Evolutionary conservation across 1,284 basidiomycete species (phyloP), one percentile per base, ranked within the genome.

Genomic region (Puccinia hordei): DNA sequence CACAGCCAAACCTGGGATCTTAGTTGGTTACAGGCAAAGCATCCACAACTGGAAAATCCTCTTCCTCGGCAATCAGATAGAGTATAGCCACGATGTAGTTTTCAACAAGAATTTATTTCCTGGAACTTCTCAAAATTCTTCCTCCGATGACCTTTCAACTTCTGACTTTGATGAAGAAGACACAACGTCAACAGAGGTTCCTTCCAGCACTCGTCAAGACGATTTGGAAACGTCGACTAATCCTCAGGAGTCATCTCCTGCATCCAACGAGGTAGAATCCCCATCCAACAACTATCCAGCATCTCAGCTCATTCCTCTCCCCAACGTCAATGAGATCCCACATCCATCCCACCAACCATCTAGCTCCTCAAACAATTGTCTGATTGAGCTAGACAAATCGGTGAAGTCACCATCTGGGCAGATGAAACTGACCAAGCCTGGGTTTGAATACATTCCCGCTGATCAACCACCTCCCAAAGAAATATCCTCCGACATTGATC

Each of bases 401-500:
- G n/a, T 41, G 44, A 30, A n/a, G 17, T 49, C n/a, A 61, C 24
- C 24, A 61, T n/a, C 12, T 12, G 22, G 10, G 49, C 49, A 13
- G n/a, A n/a, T n/a, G n/a, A n/a, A n/a, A n/a, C n/a, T n/a, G 6
- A 17, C 33, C 1, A 55, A 27, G 24, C 19, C 49, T 49, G n/a
- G 53, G 6, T 35, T 49, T 1, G 38, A 1, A 22, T 44, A 22
- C 9, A n/a, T 44, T 19, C 61, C 61, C 9, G 41, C 9, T n/a
- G 69, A 51, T 46, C 13, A 35, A 6, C 33, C 44, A 1, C 46
- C 46, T 6, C 49, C 72, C 38, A 33, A 61, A n/a, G 38, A 74
- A 6, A 74, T 74, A 0, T 74, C 72, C 35, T 38, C 51, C 12
- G 33, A 74, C 51, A 74, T 74, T n/a, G 35, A 74, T 41, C 2